Conservation (phyloP, 352 stramenopile species). For the Sclerospora graminicola region DNA sequence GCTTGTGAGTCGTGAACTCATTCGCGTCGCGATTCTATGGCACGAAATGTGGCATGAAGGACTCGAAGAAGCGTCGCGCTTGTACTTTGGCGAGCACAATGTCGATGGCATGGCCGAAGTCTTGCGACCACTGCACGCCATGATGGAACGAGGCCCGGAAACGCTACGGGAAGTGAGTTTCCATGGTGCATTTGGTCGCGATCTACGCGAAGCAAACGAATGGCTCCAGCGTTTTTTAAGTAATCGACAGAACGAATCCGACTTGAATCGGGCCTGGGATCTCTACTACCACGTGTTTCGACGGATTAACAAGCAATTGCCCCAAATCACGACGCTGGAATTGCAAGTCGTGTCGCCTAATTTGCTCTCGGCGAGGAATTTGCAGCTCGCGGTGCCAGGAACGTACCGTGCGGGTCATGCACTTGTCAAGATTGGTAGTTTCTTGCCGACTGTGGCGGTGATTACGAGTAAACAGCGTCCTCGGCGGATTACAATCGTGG, state of each 20-base stretch:
- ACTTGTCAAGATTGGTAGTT: constrained; percentile 74
- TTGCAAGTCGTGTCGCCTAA: constrained; percentile 92
- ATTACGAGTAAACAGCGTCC: constrained; percentile 98
- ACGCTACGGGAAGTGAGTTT: constrained; percentile 75
- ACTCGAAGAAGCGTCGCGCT: constrained; percentile 93
- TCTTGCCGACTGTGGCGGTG: constrained; percentile 90
- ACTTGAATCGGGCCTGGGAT: constrained; percentile 95
- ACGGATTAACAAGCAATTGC: constrained; percentile 82
- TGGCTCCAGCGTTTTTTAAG: constrained; percentile 58
- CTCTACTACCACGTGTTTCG: constrained; percentile 98
- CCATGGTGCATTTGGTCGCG: constrained; percentile 86
- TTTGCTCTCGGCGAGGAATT: constrained; percentile 85
- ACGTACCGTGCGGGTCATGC: constrained; percentile 61
- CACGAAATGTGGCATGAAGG: constrained; percentile 98
- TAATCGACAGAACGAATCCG: constrained; percentile 50
- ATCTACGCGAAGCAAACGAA: constrained; percentile 79
- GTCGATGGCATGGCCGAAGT: constrained; percentile 93
- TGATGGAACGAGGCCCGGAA: constrained; percentile 84
- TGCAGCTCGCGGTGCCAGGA: constrained; percentile 95
- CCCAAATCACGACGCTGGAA: constrained; percentile 92
- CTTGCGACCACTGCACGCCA: constrained; percentile 87
- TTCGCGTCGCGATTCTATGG: constrained; percentile 98
- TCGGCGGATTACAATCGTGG: constrained; percentile 90
- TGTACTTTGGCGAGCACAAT: constrained; percentile 96
- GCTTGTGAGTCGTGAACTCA: constrained; percentile 94